Percentiles rank a stretch among this genome's conserved stretches.
Evolutionary conservation across 2,329 filamentous ascomycete species (phyloP).

Genomic region (Diaporthe aspalathi): DNA sequence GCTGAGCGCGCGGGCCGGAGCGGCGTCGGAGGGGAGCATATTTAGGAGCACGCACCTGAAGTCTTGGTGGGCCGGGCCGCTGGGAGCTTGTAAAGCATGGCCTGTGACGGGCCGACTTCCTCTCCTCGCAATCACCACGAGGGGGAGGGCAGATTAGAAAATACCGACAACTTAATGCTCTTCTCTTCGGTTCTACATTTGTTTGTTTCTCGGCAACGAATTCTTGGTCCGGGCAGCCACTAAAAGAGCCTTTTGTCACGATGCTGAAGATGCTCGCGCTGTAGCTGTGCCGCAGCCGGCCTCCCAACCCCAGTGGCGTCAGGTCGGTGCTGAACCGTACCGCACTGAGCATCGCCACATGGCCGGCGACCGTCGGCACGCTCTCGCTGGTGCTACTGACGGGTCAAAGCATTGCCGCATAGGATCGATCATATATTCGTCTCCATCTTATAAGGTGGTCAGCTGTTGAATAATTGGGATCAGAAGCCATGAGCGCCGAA

Average conservation of each 20-base stretch:
- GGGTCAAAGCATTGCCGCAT: neutral
- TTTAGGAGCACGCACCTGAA: neutral
- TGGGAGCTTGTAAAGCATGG: neutral
- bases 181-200: neutral
- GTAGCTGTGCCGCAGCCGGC: no score
- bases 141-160: neutral
- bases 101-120: neutral
- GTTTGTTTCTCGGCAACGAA: neutral
- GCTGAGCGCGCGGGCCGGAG: constrained; percentile 4
- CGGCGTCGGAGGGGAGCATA: constrained; percentile 15
- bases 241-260: no score
- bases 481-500: no score
- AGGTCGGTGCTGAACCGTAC: constrained; percentile 51
- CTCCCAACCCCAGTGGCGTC: constrained; percentile 55
- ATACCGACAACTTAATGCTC: neutral
- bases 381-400: constrained; percentile 52
- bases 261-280: no score
- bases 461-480: no score
- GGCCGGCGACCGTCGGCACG: constrained; percentile 54
- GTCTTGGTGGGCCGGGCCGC: neutral
- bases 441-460: no score
- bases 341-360: constrained; percentile 58
- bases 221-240: neutral
- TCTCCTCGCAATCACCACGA: neutral
- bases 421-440: no score